A percentile compares a stretch with the other conserved stretches of the same genome.
Conservation (phyloP, 2,329 filamentous ascomycete species). For the Scytalidium lignicola region DNA sequence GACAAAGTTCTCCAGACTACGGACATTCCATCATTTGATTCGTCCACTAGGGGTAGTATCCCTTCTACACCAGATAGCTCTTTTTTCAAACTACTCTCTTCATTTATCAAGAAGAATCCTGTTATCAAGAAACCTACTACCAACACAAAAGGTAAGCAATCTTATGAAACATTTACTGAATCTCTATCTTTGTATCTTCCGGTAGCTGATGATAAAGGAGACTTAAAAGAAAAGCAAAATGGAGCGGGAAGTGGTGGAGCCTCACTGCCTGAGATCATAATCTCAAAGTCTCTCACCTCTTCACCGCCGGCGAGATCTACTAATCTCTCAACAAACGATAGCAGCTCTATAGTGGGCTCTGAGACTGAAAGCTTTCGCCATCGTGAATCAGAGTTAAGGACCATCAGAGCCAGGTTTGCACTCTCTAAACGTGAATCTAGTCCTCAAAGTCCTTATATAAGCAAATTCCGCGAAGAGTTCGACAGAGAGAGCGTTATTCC, state of each 20-base stretch:
- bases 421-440: conserved; percentile 10
- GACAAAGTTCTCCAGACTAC: conserved; percentile 12
- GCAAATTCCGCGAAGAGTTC: conserved; percentile 27
- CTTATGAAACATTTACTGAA: no score
- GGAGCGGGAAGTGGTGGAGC: no score
- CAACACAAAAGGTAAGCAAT: background rate
- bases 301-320: conserved; percentile 6
- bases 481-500: background rate
- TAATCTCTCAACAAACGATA: conserved; percentile 14
- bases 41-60: conserved; percentile 14
- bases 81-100: background rate
- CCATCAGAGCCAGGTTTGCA: conserved; percentile 20
- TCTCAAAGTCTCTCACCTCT: conserved; percentile 4
- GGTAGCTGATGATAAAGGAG: no score
- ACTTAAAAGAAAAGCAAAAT: no score
- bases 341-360: conserved; percentile 20
- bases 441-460: conserved; percentile 20
- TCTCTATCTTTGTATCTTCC: no score
- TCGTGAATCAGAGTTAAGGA: conserved; percentile 19
- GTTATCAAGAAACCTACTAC: background rate
- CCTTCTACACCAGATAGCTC: conserved; percentile 11
- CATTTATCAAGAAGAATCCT: background rate
- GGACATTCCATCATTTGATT: conserved; percentile 18
- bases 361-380: conserved; percentile 24
- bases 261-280: background rate